phyloP scores from a whole-genome alignment of 768 basidiomycete genomes.

The Suillus lakei region DNA sequence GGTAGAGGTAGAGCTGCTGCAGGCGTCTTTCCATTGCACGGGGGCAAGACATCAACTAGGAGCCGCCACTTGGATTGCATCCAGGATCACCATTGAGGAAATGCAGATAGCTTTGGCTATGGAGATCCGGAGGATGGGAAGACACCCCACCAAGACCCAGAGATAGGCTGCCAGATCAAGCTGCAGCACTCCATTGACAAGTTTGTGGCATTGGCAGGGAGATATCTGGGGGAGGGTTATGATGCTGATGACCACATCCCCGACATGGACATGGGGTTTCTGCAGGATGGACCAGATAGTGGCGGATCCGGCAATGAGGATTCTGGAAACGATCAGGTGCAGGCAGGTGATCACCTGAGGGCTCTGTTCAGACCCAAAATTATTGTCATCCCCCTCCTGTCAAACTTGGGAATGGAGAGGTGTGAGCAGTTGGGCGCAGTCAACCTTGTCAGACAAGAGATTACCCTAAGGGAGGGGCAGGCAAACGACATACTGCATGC shows the following conservation, averaged over 20 bases:
- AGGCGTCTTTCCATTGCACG: not conserved
- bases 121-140: not conserved
- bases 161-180: not conserved
- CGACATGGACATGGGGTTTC: too few relatives aligned
- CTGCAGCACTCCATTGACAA: not conserved
- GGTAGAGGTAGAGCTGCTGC: not conserved
- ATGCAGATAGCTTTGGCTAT: not conserved
- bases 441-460: not conserved
- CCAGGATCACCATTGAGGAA: not conserved
- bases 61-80: not conserved
- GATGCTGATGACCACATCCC: too few relatives aligned
- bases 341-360: not conserved
- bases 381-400: not conserved
- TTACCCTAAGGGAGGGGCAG: not conserved
- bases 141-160: not conserved
- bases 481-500: conserved; percentile 14
- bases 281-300: too few relatives aligned
- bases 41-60: not conserved
- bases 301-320: too few relatives aligned
- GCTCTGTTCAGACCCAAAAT: conserved; percentile 12
- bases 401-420: not conserved
- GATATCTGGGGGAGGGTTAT: too few relatives aligned
- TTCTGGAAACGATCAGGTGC: too few relatives aligned
- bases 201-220: too few relatives aligned
- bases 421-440: not conserved